These are phyloP conservation scores for Podosphaera fusca DNA, from an alignment of 2,329 filamentous ascomycete species.

Conservation along the genomic window DNA sequence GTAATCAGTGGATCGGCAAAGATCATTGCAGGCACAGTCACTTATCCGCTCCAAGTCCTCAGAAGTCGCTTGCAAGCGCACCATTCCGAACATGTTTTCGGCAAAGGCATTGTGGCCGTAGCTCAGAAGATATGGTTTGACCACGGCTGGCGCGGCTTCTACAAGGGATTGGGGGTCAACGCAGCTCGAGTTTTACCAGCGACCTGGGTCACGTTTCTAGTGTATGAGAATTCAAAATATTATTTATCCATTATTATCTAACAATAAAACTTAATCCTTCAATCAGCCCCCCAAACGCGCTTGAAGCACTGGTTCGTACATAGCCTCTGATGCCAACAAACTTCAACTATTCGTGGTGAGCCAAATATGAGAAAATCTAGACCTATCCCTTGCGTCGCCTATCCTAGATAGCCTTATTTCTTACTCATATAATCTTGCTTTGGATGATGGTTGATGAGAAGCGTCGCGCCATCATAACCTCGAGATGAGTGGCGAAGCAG, in stretches of 20 bases:
- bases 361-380: too few species aligned
- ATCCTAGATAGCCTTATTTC: too few species aligned
- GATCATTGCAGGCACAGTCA: constrained; percentile 66
- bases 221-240: constrained; percentile 81
- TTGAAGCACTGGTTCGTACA: too few species aligned
- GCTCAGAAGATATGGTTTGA: constrained; percentile 49
- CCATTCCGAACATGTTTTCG: constrained; percentile 52
- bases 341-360: neutral
- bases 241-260: constrained; percentile 27
- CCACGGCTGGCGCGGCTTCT: constrained; percentile 68
- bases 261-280: neutral
- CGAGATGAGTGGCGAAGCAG: too few species aligned
- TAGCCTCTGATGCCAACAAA: neutral
- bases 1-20: constrained; percentile 61
- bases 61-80: constrained; percentile 77
- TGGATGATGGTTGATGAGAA: too few species aligned
- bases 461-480: too few species aligned
- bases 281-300: too few species aligned
- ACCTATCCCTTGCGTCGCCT: too few species aligned
- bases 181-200: constrained; percentile 79
- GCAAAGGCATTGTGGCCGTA: constrained; percentile 46
- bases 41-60: constrained; percentile 89
- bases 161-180: constrained; percentile 73
- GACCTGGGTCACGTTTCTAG: constrained; percentile 88
- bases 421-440: too few species aligned